phyloP scores from a whole-genome alignment of 192 early-diverging fungal genomes.

The Coemansia sp. region DNA sequence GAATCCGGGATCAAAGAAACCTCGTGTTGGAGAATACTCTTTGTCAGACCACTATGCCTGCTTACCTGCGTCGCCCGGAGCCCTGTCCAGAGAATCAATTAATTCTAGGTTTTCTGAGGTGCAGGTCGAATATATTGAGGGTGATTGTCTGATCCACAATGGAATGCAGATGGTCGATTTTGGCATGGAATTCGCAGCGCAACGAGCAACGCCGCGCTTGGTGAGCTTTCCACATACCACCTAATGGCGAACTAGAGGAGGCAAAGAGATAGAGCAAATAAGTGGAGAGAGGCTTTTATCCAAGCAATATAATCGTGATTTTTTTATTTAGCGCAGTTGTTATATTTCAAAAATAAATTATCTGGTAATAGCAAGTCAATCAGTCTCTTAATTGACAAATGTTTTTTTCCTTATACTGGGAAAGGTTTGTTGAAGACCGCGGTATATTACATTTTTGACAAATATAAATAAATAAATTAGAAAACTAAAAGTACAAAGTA shows the following conservation, averaged over 20 bases:
- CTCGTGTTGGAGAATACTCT: background rate
- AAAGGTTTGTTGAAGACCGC: background rate
- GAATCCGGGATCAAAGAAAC: background rate
- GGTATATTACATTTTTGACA: background rate
- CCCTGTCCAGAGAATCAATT: conserved; percentile 8
- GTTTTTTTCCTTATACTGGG: too few relatives aligned
- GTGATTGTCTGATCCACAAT: conserved; percentile 51
- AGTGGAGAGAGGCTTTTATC: too few relatives aligned
- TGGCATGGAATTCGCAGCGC: conserved; percentile 31
- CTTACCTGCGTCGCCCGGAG: conserved; percentile 4
- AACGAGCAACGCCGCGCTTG: conserved; percentile 15
- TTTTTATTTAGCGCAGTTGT: too few relatives aligned
- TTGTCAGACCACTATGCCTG: conserved; percentile 2
- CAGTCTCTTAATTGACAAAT: too few relatives aligned
- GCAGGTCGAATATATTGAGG: conserved; percentile 44
- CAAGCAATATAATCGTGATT: background rate
- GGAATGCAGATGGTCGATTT: conserved; percentile 46
- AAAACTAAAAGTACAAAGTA: conserved; percentile 10
- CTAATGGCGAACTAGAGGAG: background rate
- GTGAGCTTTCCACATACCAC: conserved; percentile 19
- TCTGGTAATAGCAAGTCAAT: too few relatives aligned
- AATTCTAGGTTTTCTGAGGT: conserved; percentile 44
- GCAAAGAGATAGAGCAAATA: too few relatives aligned
- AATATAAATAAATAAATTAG: conserved; percentile 8
- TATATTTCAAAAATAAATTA: too few relatives aligned